Conservation (phyloP, 148 eudicot genomes). For the Beta vulgaris region DNA sequence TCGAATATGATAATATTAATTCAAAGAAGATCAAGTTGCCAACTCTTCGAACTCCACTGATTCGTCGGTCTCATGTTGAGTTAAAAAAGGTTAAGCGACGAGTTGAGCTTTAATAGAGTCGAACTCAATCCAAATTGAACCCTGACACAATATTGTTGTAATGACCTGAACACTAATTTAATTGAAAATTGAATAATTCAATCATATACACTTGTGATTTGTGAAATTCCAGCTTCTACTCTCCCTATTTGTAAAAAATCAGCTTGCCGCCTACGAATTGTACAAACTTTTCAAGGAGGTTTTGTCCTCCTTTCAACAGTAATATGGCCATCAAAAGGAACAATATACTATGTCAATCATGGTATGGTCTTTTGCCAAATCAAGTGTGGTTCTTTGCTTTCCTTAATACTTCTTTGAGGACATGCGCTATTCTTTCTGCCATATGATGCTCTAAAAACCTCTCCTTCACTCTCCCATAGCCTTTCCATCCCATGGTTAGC, state of each 20-base stretch:
- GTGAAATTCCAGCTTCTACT: not conserved
- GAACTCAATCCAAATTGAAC: too few relatives aligned
- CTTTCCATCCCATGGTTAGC: slow-evolving; percentile 80
- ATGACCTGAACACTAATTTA: not conserved
- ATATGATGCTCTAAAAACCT: slow-evolving; percentile 85
- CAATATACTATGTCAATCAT: slow-evolving; percentile 8
- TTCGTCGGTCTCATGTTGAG: too few relatives aligned
- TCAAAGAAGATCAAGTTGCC: too few relatives aligned
- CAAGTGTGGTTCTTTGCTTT: slow-evolving; percentile 49
- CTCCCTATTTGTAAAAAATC: slow-evolving; percentile 6
- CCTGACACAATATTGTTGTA: too few relatives aligned
- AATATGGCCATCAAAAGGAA: slow-evolving; percentile 13
- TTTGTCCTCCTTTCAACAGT: slow-evolving; percentile 2
- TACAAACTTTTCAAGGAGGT: slow-evolving; percentile 25
- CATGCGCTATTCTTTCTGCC: slow-evolving; percentile 75
- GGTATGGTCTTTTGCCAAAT: slow-evolving; percentile 11
- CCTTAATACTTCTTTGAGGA: slow-evolving; percentile 70
- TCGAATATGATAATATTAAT: too few relatives aligned
- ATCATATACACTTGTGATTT: slow-evolving; percentile 21
- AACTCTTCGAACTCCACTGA: too few relatives aligned
- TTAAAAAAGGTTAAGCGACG: too few relatives aligned
- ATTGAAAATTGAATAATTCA: slow-evolving; percentile 8
- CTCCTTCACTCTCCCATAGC: slow-evolving; percentile 75
- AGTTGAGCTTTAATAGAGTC: too few relatives aligned
- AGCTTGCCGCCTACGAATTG: slow-evolving; percentile 13